These are phyloP conservation scores for Murraya koenigii DNA, from an alignment of 345 rosid species.

Conservation along the genomic window DNA sequence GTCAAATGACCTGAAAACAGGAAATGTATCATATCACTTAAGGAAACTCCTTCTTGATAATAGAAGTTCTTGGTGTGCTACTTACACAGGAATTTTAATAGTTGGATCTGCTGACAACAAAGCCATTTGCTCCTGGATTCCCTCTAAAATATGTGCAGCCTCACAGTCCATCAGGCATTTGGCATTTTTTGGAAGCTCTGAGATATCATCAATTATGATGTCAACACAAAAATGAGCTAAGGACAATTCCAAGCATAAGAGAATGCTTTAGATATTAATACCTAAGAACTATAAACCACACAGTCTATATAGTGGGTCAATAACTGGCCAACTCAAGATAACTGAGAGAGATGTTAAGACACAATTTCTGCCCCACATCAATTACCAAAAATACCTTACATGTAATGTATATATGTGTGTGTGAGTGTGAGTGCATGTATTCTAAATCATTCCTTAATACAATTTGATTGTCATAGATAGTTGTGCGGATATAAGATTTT, in stretches of 20 bases:
- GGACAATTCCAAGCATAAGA: conserved; percentile 4
- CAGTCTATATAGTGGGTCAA: neutral
- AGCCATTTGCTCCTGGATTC: conserved; percentile 78
- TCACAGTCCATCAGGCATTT: conserved; percentile 88
- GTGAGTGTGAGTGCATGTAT: neutral
- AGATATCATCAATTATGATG: neutral
- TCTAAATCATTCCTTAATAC: neutral
- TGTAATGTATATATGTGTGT: neutral
- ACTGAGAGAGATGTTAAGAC: neutral
- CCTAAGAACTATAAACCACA: neutral
- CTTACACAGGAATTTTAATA: conserved; percentile 77
- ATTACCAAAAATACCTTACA: neutral
- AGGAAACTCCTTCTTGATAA: conserved; percentile 5
- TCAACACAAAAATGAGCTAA: too few species aligned
- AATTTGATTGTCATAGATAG: neutral
- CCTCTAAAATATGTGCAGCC: conserved; percentile 64
- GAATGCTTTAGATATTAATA: neutral
- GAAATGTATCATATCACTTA: conserved; percentile 12
- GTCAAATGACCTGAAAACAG: conserved; percentile 66
- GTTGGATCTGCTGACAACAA: conserved; percentile 71
- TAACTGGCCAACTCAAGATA: neutral
- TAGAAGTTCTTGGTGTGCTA: conserved; percentile 12
- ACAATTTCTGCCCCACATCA: neutral
- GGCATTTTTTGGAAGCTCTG: conserved; percentile 78
- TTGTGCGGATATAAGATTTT: neutral